phyloP scores from a whole-genome alignment of 2,329 filamentous ascomycete species.

The Cladosporium cucumerinum region DNA sequence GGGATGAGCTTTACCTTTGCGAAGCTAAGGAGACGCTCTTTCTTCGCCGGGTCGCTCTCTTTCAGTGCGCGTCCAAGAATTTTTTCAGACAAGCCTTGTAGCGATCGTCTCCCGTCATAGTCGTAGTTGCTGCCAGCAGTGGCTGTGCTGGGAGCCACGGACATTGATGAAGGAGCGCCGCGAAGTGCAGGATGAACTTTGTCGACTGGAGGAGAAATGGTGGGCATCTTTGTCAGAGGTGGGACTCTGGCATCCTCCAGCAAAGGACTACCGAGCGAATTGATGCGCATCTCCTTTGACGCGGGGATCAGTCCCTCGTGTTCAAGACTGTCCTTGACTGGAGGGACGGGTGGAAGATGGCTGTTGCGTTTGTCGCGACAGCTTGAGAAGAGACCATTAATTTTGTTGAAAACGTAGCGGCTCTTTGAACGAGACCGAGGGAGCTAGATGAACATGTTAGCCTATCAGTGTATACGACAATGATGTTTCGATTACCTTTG shows the following conservation, averaged over 20 bases:
- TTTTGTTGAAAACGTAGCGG: slow-evolving; percentile 28
- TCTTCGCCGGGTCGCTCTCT: slow-evolving; percentile 21
- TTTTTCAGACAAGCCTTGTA: slow-evolving; percentile 13
- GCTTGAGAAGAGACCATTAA: slow-evolving; percentile 29
- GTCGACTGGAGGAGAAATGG: slow-evolving; percentile 16
- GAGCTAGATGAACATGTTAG: slow-evolving; percentile 10
- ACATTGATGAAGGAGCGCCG: neutral
- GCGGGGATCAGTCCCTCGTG: neutral
- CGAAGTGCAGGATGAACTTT: slow-evolving; percentile 13
- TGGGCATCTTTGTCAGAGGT: slow-evolving; percentile 14
- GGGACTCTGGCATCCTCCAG: neutral
- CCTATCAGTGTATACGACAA: neutral
- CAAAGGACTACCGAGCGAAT: slow-evolving; percentile 6
- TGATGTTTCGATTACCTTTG: neutral
- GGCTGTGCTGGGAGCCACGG: neutral
- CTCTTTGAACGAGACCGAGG: slow-evolving; percentile 29
- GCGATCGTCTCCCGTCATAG: slow-evolving; percentile 9
- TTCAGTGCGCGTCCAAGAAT: slow-evolving; percentile 9
- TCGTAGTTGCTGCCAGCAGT: neutral
- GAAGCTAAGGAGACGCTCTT: slow-evolving; percentile 25
- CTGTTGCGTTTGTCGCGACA: slow-evolving; percentile 27
- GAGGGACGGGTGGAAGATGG: slow-evolving; percentile 14
- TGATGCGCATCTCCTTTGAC: neutral
- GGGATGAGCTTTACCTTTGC: slow-evolving; percentile 22
- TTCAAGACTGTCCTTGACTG: slow-evolving; percentile 7